A percentile compares a stretch with the other conserved stretches of the same genome.
Conservation (phyloP, 2,329 filamentous ascomycete species). For the Aureobasidium sp. region DNA sequence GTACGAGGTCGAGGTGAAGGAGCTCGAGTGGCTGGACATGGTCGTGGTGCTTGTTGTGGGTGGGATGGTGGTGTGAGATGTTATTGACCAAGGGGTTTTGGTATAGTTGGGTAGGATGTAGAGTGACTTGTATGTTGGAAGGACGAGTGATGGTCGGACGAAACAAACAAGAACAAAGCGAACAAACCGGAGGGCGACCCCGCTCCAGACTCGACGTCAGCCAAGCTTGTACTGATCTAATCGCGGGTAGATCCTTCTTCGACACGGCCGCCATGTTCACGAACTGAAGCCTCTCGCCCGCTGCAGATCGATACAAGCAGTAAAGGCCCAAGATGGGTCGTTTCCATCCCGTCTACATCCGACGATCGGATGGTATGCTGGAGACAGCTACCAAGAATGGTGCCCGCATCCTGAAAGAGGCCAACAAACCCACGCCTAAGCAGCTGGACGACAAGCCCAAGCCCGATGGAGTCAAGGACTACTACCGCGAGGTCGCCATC, state of each 20-base stretch:
- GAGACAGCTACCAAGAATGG: conserved; percentile 45
- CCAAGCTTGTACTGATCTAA: neutral
- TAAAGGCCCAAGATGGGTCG: conserved; percentile 31
- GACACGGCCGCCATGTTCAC: neutral
- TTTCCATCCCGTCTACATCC: conserved; percentile 42
- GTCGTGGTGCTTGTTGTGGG: neutral
- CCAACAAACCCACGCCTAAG: conserved; percentile 44
- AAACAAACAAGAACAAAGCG: neutral
- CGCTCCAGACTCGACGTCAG: neutral
- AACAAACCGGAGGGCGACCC: neutral
- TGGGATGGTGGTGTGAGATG: neutral
- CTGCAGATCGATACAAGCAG: too few relatives aligned
- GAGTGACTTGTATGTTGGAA: neutral
- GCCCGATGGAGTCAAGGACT: conserved; percentile 48
- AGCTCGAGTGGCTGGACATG: conserved; percentile 19
- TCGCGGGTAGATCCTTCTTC: conserved; percentile 3
- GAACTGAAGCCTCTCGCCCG: neutral
- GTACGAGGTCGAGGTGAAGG: conserved; percentile 18
- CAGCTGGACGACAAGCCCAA: conserved; percentile 49
- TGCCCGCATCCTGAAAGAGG: conserved; percentile 36
- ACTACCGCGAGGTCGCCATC: conserved; percentile 44
- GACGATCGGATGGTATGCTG: conserved; percentile 43
- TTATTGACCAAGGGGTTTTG: neutral
- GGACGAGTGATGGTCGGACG: neutral
- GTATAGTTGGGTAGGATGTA: too few relatives aligned